Base-by-base conservation (phyloP, 1,139 yeast species). In the Debaryomycetaceae sp. region DNA sequence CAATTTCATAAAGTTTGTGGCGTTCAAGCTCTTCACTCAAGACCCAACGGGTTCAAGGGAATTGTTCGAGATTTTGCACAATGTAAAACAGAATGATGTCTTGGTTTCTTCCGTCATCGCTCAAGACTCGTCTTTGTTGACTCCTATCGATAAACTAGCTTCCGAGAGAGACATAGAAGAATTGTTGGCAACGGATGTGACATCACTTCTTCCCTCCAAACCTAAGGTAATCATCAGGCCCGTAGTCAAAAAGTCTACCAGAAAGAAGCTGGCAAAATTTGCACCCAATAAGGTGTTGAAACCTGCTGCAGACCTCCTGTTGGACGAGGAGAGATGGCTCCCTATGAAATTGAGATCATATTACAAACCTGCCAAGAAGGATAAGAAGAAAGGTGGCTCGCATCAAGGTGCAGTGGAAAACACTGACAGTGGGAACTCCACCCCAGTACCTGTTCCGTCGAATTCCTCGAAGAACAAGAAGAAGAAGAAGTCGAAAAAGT, bases 271-370 rank as follows among this genome's bases (percentile, higher is more conserved):
- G 37, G 61, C 75, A 6, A 65, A 59, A 44, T 71, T 72, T 46
- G 67, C 75, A 32, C 47, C 66, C 22, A 52, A 54, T 50, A 76
- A 70, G 51, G 56, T 61, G 1, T 34, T 66, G 35, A 62, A 64
- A 42, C 63, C 68, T 5, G 59, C 53, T 22, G 57, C 55, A 6
- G 64, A 67, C 34, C 53, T 65, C 29, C 37, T 38, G 28, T 53
- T 70, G 38, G 77, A 73, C 46, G 55, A 55, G 28, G 97, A 91
- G 60, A 81, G 97, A 65, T 91, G 98, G 98, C 65, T 89, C 40
- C 95, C 97, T 24, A 56, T 86, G 74, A 83, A 81, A 55, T 92
- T 89, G 58, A 78, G 98, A 61, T 78, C 89, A 5, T 81, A 83
- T 51, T 89, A 86, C 66, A 87, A 80, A 60, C 88, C 95, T 15